Evolutionary conservation across 1,284 basidiomycete genomes (phyloP).

Genomic region (Cryptococcus neoformans): DNA sequence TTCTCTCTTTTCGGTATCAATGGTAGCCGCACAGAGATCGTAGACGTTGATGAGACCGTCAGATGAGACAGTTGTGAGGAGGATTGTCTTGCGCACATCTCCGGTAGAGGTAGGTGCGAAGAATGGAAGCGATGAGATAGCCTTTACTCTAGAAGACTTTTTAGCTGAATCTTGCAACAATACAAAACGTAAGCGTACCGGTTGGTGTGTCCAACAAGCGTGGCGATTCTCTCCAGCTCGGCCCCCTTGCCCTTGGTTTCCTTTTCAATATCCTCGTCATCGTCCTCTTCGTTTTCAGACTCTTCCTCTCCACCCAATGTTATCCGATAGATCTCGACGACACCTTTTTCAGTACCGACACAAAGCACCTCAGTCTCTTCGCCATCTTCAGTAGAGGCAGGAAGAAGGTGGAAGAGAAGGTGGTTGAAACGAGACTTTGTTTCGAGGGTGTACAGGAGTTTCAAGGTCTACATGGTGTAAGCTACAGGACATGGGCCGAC

Average conservation of each 20-base stretch:
- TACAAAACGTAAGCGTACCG: constrained; percentile 23
- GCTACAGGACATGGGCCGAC: background rate
- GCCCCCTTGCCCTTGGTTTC: constrained; percentile 23
- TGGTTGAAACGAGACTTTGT: constrained; percentile 79
- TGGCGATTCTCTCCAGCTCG: constrained; percentile 33
- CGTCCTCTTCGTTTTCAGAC: constrained; percentile 22
- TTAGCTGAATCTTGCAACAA: background rate
- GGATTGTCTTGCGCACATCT: constrained; percentile 52
- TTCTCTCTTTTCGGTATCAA: constrained; percentile 16
- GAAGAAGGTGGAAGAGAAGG: constrained; percentile 63
- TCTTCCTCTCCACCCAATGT: constrained; percentile 24
- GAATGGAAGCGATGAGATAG: constrained; percentile 39
- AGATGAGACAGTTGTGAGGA: constrained; percentile 72
- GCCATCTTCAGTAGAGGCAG: constrained; percentile 45
- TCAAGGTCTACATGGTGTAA: constrained; percentile 59
- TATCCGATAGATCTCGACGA: constrained; percentile 65
- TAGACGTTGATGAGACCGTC: constrained; percentile 80
- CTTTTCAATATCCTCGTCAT: constrained; percentile 25
- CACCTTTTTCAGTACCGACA: constrained; percentile 81
- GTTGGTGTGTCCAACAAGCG: constrained; percentile 44
- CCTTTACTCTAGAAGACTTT: constrained; percentile 36
- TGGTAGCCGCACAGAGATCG: constrained; percentile 54
- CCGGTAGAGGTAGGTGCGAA: constrained; percentile 16
- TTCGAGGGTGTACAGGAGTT: constrained; percentile 63
- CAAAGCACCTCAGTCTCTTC: constrained; percentile 58